These are phyloP conservation scores for Hymenoscyphus fructigenus DNA, from an alignment of 2,329 filamentous ascomycete genomes.

Conservation along the genomic window DNA sequence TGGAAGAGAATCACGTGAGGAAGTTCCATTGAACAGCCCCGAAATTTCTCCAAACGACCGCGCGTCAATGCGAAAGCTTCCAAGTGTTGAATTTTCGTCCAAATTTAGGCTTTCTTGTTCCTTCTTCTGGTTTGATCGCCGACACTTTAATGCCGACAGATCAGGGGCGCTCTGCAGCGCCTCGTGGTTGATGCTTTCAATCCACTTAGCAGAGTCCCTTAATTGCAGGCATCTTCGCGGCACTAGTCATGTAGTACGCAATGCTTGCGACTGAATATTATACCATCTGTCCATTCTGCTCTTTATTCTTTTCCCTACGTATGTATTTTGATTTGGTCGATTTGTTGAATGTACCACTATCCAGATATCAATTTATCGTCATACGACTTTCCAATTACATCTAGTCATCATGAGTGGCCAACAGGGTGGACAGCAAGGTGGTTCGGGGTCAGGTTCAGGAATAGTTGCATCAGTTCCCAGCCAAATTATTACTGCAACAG, in stretches of 20 bases:
- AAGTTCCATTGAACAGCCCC: background rate
- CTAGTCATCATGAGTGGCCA: background rate
- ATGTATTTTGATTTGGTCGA: background rate
- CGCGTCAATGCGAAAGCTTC: slow-evolving; percentile 13
- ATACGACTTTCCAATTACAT: background rate
- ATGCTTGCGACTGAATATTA: background rate
- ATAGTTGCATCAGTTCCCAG: background rate
- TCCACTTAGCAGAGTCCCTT: background rate
- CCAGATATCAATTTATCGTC: background rate
- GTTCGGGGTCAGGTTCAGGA: background rate
- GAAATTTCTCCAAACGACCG: slow-evolving; percentile 10
- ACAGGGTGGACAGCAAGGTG: background rate
- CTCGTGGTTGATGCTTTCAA: slow-evolving; percentile 8
- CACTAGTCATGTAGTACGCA: slow-evolving; percentile 1
- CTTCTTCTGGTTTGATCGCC: slow-evolving; percentile 12
- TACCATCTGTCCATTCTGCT: background rate
- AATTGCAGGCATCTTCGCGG: background rate
- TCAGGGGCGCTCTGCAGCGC: background rate
- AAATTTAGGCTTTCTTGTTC: background rate
- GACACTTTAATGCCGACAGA: slow-evolving; percentile 6
- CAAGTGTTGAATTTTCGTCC: slow-evolving; percentile 1
- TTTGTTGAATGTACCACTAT: slow-evolving; percentile 3
- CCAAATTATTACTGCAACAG: slow-evolving; percentile 1
- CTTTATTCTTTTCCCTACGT: background rate
- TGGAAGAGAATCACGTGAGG: background rate